These are phyloP conservation scores for Dacryopinax primogenitus DNA, from an alignment of 768 basidiomycete species.

Conservation along the genomic window DNA sequence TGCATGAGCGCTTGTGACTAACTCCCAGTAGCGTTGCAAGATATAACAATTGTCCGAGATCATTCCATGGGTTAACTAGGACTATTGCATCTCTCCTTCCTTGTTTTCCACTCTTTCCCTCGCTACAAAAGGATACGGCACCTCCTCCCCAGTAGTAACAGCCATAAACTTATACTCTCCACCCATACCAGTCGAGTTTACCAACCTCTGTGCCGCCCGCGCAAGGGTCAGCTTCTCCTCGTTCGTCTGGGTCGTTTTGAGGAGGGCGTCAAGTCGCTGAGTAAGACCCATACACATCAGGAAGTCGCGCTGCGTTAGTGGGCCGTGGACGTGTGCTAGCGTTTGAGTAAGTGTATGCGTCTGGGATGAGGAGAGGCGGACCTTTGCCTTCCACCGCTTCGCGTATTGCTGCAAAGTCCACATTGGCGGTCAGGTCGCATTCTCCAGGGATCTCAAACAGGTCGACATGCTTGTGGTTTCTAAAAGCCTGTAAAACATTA, in stretches of 20 bases:
- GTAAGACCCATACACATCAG: constrained; percentile 64
- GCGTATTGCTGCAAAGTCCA: constrained; percentile 80
- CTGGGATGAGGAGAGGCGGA: neutral
- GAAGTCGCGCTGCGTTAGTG: constrained; percentile 64
- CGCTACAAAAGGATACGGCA: neutral
- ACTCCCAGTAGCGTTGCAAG: too few species aligned
- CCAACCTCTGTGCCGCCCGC: constrained; percentile 52
- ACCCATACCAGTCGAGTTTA: constrained; percentile 76
- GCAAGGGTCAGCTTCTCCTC: constrained; percentile 41
- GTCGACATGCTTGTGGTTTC: constrained; percentile 70
- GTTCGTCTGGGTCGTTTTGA: constrained; percentile 36
- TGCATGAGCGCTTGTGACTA: too few species aligned
- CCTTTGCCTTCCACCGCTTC: constrained; percentile 49
- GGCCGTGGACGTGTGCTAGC: constrained; percentile 43
- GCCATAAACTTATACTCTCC: constrained; percentile 73
- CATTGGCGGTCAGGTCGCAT: constrained; percentile 90
- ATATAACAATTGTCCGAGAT: too few species aligned
- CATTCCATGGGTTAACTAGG: too few species aligned
- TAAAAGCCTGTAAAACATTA: constrained; percentile 59
- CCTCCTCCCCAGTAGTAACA: constrained; percentile 24
- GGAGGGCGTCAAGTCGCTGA: constrained; percentile 50
- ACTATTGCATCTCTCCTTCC: neutral
- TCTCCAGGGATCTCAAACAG: constrained; percentile 74
- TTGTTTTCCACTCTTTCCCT: neutral
- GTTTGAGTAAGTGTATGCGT: neutral